Percentiles rank a stretch among this genome's conserved stretches.
Evolutionary conservation across 1,284 basidiomycete genomes (phyloP).

Genomic region (Pyrrhoderma lamaoense): DNA sequence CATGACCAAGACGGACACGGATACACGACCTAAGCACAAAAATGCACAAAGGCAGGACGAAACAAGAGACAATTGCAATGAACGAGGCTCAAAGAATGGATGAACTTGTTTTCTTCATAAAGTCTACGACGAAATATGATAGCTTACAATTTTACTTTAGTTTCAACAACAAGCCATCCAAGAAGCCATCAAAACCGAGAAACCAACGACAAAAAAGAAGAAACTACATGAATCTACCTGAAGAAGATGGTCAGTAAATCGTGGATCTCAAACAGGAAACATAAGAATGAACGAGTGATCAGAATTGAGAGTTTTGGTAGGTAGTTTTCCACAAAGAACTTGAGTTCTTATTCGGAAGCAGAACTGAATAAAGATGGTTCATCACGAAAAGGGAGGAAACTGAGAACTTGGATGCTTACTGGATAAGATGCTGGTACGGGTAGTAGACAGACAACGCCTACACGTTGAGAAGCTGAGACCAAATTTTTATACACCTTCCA

Average conservation of each 20-base stretch:
- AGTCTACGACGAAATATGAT: not conserved
- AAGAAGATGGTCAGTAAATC: slow-evolving; percentile 5
- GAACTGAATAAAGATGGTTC: slow-evolving; percentile 62
- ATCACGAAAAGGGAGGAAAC: slow-evolving; percentile 35
- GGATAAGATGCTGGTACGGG: too few relatives aligned
- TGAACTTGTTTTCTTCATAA: slow-evolving; percentile 67
- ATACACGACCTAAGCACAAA: slow-evolving; percentile 26
- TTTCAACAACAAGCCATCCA: not conserved
- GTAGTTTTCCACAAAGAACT: slow-evolving; percentile 61
- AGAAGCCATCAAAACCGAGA: too few relatives aligned
- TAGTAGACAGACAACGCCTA: not conserved
- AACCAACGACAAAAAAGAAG: too few relatives aligned
- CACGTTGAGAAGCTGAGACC: not conserved
- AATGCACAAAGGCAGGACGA: slow-evolving; percentile 25
- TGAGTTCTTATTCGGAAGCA: slow-evolving; percentile 72
- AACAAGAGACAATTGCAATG: slow-evolving; percentile 30
- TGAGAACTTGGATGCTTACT: too few relatives aligned
- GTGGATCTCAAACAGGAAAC: slow-evolving; percentile 10
- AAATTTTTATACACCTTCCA: slow-evolving; percentile 6
- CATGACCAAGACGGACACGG: slow-evolving; percentile 44
- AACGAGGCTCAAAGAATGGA: slow-evolving; percentile 70
- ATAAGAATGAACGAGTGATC: slow-evolving; percentile 28
- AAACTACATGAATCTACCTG: not conserved
- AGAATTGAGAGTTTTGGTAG: slow-evolving; percentile 52
- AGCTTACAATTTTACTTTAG: slow-evolving; percentile 22